Evolutionary conservation across 192 early-diverging fungal species (phyloP).

Genomic region (Podila epigama): DNA sequence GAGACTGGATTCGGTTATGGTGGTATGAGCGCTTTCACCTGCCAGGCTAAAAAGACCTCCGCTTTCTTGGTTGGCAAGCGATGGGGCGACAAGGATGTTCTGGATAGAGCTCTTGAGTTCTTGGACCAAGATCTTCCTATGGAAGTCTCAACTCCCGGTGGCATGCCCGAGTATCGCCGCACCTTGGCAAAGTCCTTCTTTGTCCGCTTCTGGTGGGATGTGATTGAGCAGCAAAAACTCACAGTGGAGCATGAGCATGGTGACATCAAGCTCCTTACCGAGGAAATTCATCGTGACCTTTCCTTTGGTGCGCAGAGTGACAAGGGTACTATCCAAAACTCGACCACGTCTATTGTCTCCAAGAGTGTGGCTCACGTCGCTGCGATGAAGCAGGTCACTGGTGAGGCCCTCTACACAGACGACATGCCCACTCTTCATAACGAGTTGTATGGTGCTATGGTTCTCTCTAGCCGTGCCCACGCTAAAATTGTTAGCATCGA

Average conservation of each 20-base stretch:
- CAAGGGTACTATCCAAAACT: constrained; percentile 57
- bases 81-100: constrained; percentile 61
- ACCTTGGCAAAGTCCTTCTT: constrained; percentile 67
- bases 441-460: constrained; percentile 75
- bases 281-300: constrained; percentile 54
- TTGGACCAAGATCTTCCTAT: constrained; percentile 53
- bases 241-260: constrained; percentile 33
- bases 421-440: constrained; percentile 77
- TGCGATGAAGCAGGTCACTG: constrained; percentile 85
- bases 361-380: constrained; percentile 70
- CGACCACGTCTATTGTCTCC: constrained; percentile 35
- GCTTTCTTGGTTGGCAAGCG: constrained; percentile 54
- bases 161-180: constrained; percentile 74
- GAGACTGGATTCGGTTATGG: constrained; percentile 78
- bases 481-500: constrained; percentile 75
- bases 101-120: constrained; percentile 52
- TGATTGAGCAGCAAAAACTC: constrained; percentile 40
- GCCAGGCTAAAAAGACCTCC: constrained; percentile 61
- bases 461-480: constrained; percentile 70
- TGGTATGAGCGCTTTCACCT: constrained; percentile 76
- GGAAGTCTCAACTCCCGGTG: constrained; percentile 63
- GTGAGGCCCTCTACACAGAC: constrained; percentile 84
- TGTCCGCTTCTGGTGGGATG: constrained; percentile 73
- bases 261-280: constrained; percentile 43
- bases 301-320: constrained; percentile 53